Evolutionary conservation across 2,329 filamentous ascomycete species (phyloP).

Genomic region (Decorospora gaudefroyi): DNA sequence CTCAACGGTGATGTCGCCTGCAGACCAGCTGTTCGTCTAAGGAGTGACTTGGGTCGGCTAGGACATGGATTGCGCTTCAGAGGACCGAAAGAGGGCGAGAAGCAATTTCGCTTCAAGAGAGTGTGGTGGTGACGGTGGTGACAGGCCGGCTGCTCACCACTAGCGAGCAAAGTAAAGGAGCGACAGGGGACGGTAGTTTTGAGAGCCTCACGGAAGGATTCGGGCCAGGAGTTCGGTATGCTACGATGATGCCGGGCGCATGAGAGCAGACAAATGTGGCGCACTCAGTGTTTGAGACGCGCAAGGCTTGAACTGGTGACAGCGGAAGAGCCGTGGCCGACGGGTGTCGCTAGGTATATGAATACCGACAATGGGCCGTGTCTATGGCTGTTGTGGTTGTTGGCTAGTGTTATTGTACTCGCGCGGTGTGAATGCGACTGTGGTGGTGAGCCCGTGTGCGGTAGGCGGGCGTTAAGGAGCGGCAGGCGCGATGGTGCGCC

Average conservation of each 20-base stretch:
- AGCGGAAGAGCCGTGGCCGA: conserved; percentile 28
- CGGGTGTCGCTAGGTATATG: conserved; percentile 22
- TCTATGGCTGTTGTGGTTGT: conserved; percentile 6
- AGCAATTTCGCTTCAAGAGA: conserved; percentile 11
- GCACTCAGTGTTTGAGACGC: conserved; percentile 40
- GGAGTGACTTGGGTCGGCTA: conserved; percentile 37
- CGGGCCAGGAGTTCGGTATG: conserved; percentile 23
- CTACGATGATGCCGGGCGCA: conserved; percentile 36
- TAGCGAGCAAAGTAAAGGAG: conserved; percentile 34
- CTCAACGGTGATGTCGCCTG: conserved; percentile 40
- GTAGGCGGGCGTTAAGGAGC: conserved; percentile 21
- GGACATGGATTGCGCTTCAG: conserved; percentile 28
- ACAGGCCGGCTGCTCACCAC: conserved; percentile 49
- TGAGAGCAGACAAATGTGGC: conserved; percentile 33
- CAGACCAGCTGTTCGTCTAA: conserved; percentile 47
- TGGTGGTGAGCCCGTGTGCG: conserved; percentile 11
- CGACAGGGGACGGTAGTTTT: conserved; percentile 34
- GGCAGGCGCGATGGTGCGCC: conserved; percentile 31
- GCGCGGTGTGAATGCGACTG: conserved; percentile 23
- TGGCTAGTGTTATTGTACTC: conserved; percentile 15
- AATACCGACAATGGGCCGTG: conserved; percentile 8
- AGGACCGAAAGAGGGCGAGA: conserved; percentile 3
- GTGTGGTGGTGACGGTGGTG: conserved; percentile 33
- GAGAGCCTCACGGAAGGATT: conserved; percentile 20
- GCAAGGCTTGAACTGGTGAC: conserved; percentile 34